These are phyloP conservation scores for Amphicarpaea edgeworthii DNA, from an alignment of 306 rosid species.

Conservation along the genomic window DNA sequence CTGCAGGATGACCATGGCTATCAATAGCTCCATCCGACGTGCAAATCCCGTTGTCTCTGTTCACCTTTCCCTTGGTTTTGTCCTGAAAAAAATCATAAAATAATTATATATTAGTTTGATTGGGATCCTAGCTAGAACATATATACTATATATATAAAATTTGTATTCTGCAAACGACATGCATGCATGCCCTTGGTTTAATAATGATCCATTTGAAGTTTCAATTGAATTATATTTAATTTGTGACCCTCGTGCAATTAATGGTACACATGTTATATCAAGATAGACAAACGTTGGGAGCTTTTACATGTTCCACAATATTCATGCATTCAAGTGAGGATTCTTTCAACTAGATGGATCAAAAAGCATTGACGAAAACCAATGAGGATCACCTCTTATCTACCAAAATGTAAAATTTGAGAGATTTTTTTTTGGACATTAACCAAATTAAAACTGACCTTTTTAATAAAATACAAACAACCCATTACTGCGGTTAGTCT, in stretches of 20 bases:
- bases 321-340: neutral
- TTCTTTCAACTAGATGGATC: neutral
- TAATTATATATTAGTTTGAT: neutral
- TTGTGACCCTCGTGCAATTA: too few species aligned
- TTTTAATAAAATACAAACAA: slow-evolving; percentile 43
- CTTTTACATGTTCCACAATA: neutral
- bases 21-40: slow-evolving; percentile 72
- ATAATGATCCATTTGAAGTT: too few species aligned
- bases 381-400: neutral
- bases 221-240: too few species aligned
- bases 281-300: neutral
- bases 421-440: neutral
- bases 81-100: slow-evolving; percentile 43
- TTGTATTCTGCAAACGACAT: too few species aligned
- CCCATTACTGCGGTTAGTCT: slow-evolving; percentile 37
- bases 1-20: slow-evolving; percentile 68
- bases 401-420: neutral
- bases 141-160: too few species aligned
- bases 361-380: neutral
- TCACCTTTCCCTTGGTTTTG: slow-evolving; percentile 22
- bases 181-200: too few species aligned
- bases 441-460: slow-evolving; percentile 52
- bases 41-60: slow-evolving; percentile 31
- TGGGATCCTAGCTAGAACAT: neutral
- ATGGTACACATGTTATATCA: too few species aligned